Conservation (phyloP, 2,329 filamentous ascomycete genomes). For the Sporothrix curviconia region DNA sequence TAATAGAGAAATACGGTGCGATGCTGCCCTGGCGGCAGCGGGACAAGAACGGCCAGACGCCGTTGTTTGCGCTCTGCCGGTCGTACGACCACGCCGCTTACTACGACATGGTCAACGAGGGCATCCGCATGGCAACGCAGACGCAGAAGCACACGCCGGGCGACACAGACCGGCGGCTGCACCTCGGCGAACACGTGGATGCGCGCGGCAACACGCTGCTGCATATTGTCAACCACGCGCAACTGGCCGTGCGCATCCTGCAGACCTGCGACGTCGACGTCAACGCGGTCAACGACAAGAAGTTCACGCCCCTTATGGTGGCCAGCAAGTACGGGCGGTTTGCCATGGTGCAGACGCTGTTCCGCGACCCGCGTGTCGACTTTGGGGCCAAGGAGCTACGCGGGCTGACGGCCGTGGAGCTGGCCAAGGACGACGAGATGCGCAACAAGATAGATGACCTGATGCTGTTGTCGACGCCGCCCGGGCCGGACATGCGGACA, state of each 20-base stretch:
- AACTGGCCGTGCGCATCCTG: slow-evolving; percentile 68
- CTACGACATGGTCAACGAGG: slow-evolving; percentile 76
- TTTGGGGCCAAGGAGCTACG: slow-evolving; percentile 74
- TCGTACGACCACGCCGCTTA: slow-evolving; percentile 93
- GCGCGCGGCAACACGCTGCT: slow-evolving; percentile 87
- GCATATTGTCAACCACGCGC: slow-evolving; percentile 87
- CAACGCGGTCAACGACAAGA: slow-evolving; percentile 91
- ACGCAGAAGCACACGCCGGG: slow-evolving; percentile 69
- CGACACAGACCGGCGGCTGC: slow-evolving; percentile 72
- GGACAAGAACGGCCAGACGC: slow-evolving; percentile 97
- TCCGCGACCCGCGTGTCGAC: slow-evolving; percentile 82
- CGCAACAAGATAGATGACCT: slow-evolving; percentile 94
- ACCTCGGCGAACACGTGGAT: slow-evolving; percentile 89
- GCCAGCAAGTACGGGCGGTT: slow-evolving; percentile 96
- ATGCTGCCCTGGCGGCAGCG: slow-evolving; percentile 82
- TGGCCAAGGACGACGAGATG: slow-evolving; percentile 96
- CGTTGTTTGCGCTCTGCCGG: slow-evolving; percentile 86
- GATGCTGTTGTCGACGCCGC: slow-evolving; percentile 68
- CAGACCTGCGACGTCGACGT: slow-evolving; percentile 87
- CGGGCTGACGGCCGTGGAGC: slow-evolving; percentile 86
- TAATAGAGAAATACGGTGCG: slow-evolving; percentile 71
- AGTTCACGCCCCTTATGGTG: slow-evolving; percentile 93
- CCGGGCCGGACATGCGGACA: slow-evolving; percentile 69
- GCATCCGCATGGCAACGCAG: slow-evolving; percentile 64
- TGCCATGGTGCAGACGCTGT: slow-evolving; percentile 84